phyloP scores from a whole-genome alignment of 306 rosid species.

The Dryas octopetala region DNA sequence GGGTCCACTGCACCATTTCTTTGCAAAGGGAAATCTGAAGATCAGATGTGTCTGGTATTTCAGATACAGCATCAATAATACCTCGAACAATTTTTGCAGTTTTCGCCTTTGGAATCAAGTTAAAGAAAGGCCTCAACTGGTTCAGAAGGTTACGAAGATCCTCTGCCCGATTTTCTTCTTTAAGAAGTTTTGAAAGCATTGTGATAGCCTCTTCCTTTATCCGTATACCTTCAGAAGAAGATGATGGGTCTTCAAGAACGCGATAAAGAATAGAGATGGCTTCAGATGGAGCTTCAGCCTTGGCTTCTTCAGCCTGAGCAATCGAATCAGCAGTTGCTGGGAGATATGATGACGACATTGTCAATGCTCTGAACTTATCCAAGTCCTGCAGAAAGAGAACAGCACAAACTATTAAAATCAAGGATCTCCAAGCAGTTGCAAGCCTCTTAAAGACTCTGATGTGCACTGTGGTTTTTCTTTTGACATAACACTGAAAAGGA shows the following conservation, averaged over 20 bases:
- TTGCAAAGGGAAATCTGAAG: constrained; percentile 84
- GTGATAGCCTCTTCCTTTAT: constrained; percentile 85
- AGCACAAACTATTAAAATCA: constrained; percentile 1
- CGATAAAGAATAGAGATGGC: constrained; percentile 74
- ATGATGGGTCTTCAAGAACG: constrained; percentile 73
- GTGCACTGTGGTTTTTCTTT: not conserved
- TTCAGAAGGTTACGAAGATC: constrained; percentile 90
- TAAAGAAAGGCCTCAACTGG: constrained; percentile 88
- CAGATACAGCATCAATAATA: constrained; percentile 80
- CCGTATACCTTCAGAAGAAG: constrained; percentile 81
- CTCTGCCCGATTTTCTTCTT: constrained; percentile 82
- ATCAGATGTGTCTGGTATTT: constrained; percentile 82
- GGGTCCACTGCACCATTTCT: constrained; percentile 97
- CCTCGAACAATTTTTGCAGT: constrained; percentile 93
- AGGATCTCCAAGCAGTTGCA: not conserved
- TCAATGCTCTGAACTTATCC: constrained; percentile 22
- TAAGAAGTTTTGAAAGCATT: constrained; percentile 71
- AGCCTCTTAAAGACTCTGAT: not conserved
- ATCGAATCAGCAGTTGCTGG: constrained; percentile 79
- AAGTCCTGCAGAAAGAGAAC: constrained; percentile 40
- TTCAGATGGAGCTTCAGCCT: constrained; percentile 63
- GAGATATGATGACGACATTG: constrained; percentile 72
- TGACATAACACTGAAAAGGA: not conserved
- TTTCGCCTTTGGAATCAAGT: constrained; percentile 87
- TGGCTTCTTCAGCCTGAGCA: constrained; percentile 70